Evolutionary conservation across 768 basidiomycete genomes (phyloP).

Genomic region (Ramaria sp.): DNA sequence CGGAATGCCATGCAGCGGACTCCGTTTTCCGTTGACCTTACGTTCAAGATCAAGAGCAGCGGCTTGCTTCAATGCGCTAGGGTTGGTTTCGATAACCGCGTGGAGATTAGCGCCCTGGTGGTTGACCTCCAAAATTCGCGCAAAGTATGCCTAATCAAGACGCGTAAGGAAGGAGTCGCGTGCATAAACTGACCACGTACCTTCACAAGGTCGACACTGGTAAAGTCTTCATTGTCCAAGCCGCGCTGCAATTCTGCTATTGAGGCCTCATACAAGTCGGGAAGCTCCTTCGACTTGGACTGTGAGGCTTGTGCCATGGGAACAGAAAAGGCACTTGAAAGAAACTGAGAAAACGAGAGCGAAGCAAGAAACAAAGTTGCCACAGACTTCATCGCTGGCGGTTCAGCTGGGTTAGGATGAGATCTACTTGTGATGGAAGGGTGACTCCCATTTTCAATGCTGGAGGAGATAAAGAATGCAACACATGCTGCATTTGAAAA

Average conservation of each 20-base stretch:
- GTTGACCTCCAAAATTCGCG: constrained; percentile 34
- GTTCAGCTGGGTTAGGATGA: too few species aligned
- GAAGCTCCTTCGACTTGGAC: constrained; percentile 15
- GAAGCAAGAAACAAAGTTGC: background rate
- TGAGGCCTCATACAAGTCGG: constrained; percentile 32
- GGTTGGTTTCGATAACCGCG: constrained; percentile 31
- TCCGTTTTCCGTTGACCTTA: constrained; percentile 17
- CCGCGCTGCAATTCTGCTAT: constrained; percentile 29
- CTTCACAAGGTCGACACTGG: constrained; percentile 31
- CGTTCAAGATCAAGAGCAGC: constrained; percentile 24
- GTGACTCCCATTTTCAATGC: too few species aligned
- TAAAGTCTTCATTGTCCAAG: constrained; percentile 24
- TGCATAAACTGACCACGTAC: constrained; percentile 13
- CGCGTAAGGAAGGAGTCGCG: background rate
- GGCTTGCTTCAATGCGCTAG: constrained; percentile 26
- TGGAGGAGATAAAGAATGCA: too few species aligned
- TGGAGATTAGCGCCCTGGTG: constrained; percentile 24
- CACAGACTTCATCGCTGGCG: background rate
- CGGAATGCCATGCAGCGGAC: constrained; percentile 29
- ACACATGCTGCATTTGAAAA: too few species aligned
- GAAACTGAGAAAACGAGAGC: background rate
- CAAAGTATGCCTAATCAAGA: constrained; percentile 26
- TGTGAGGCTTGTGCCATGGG: background rate
- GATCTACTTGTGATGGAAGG: too few species aligned
- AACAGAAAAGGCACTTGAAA: background rate